phyloP scores from a whole-genome alignment of 2,329 filamentous ascomycete species.

The Aspergillus alliaceus region DNA sequence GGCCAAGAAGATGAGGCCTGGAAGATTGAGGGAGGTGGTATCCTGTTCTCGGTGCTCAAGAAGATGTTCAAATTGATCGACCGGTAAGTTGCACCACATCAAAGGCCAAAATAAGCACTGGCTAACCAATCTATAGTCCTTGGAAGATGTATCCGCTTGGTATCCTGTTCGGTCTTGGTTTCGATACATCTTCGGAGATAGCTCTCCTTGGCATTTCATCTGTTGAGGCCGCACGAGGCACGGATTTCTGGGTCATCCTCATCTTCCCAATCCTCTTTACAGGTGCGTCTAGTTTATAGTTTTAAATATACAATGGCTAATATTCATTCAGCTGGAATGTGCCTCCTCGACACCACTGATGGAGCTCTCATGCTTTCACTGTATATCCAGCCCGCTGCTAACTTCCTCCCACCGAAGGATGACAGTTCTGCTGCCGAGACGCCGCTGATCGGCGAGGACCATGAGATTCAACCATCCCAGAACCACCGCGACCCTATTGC shows the following conservation, averaged over 20 bases:
- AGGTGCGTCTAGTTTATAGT: constrained; percentile 51
- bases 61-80: constrained; percentile 73
- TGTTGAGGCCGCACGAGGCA: constrained; percentile 81
- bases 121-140: constrained; percentile 28
- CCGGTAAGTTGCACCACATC: constrained; percentile 29
- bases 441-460: constrained; percentile 14
- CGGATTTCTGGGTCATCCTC: constrained; percentile 88
- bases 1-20: constrained; percentile 55
- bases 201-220: constrained; percentile 87
- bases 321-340: constrained; percentile 73
- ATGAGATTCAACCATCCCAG: constrained; percentile 23
- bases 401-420: constrained; percentile 36
- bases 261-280: constrained; percentile 91
- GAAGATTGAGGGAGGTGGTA: constrained; percentile 73
- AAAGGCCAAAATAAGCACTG: not conserved
- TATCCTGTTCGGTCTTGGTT: constrained; percentile 85
- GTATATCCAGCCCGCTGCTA: constrained; percentile 63
- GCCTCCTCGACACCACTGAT: constrained; percentile 86
- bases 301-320: no score
- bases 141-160: constrained; percentile 98
- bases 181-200: constrained; percentile 94
- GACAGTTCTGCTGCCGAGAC: constrained; percentile 17
- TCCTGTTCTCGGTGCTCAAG: constrained; percentile 70
- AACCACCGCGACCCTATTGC: constrained; percentile 78
- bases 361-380: constrained; percentile 93